Percentiles rank a stretch among this genome's conserved stretches.
Conservation (phyloP, 2,329 filamentous ascomycete genomes). For the Colletotrichum sp. region DNA sequence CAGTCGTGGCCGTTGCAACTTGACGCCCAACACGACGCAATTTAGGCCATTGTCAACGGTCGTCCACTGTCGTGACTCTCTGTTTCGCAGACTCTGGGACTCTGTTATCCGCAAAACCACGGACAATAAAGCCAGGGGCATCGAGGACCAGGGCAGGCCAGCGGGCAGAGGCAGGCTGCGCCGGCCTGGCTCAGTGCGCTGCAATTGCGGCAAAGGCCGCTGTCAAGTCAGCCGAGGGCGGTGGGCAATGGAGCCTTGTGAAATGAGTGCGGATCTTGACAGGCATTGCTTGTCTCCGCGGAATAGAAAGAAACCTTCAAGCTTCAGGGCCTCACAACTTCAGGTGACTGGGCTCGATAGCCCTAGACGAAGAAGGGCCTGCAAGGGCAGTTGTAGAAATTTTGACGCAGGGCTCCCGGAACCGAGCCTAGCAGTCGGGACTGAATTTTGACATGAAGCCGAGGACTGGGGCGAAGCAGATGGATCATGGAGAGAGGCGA, state of each 20-base stretch:
- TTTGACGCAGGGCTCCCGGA: background rate
- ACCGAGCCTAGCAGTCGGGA: background rate
- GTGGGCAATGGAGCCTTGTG: constrained; percentile 3
- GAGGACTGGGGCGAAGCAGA: background rate
- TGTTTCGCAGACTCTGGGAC: background rate
- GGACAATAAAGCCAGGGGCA: background rate
- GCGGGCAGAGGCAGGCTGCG: background rate
- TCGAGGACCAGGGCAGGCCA: background rate
- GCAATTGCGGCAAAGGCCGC: constrained; percentile 17
- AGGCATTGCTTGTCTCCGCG: background rate
- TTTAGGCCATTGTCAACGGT: background rate
- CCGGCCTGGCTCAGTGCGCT: background rate
- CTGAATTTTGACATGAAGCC: background rate
- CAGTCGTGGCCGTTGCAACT: background rate
- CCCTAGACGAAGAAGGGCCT: background rate
- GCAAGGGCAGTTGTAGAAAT: background rate
- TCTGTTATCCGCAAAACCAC: background rate
- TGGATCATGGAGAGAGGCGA: background rate
- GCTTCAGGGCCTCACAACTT: background rate
- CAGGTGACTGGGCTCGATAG: background rate
- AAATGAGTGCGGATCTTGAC: constrained; percentile 15
- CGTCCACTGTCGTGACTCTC: background rate
- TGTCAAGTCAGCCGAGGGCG: constrained; percentile 2
- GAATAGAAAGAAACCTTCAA: background rate
- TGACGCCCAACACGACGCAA: background rate